These are phyloP conservation scores for Mycena rosella DNA, from an alignment of 768 basidiomycete species.

Conservation along the genomic window DNA sequence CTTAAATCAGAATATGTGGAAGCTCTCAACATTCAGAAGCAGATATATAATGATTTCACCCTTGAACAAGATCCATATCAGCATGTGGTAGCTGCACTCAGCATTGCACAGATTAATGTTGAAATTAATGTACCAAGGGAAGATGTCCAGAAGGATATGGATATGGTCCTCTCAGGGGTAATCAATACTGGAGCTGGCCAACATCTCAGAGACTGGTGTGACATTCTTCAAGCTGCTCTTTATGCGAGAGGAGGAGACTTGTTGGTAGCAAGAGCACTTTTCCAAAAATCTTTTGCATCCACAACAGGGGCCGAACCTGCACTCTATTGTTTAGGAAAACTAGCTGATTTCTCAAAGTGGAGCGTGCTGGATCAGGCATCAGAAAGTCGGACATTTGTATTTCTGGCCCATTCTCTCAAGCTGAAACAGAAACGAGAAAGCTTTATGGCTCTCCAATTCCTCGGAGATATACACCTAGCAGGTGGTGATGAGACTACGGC, in stretches of 20 bases:
- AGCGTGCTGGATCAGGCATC: neutral
- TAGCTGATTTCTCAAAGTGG: neutral
- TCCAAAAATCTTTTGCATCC: too few relatives aligned
- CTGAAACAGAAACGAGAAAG: neutral
- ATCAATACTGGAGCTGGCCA: conserved; percentile 6
- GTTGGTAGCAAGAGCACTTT: too few relatives aligned
- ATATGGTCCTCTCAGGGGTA: too few relatives aligned
- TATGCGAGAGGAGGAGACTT: neutral
- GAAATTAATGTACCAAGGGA: neutral
- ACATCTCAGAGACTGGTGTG: neutral
- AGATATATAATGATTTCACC: neutral
- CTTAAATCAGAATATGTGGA: neutral
- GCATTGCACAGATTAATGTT: neutral
- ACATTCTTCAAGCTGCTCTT: neutral
- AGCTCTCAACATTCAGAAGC: neutral
- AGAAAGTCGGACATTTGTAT: neutral
- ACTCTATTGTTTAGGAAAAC: neutral
- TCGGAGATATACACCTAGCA: neutral
- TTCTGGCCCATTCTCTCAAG: neutral
- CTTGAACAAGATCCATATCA: neutral
- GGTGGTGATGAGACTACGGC: neutral
- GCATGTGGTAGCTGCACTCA: neutral
- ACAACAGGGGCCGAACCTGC: too few relatives aligned
- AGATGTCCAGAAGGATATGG: neutral
- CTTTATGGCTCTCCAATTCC: neutral